Evolutionary conservation across 495 filamentous ascomycete species (phyloP), one percentile per base, ranked within the genome.

Genomic region (Neurospora hispaniola): DNA sequence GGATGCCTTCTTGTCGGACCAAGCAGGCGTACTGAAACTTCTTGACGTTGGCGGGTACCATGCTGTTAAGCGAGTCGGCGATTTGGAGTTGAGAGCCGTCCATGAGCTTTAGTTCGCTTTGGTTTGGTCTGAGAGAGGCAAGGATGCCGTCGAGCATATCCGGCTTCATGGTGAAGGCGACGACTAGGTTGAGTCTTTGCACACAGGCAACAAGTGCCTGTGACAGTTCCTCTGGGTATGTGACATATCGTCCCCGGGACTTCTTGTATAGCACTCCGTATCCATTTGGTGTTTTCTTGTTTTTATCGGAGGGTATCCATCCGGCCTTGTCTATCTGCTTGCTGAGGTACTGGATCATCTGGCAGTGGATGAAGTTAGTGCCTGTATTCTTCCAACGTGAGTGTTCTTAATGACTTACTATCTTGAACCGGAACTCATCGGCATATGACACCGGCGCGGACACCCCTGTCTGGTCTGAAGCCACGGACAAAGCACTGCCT

Each of bases 311-410:
- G 18, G 85, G 86, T 10, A 91, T 85, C 90, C 90, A 93, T 44
- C 91, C 80, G 72, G 85, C 83, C n/a, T 84, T 81, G 41, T 86
- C 89, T 78, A 90, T 88, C 75, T 91, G 89, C 74, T 92, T 90
- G 79, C 89, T 89, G n/a, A 93, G 81, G 74, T 89, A 92, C 74
- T 88, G 92, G 43, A 89, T 89, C 89, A 92, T 92, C 69, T 92
- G 86, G 72, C 90, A 88, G 76, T 89, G 87, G 74, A 89, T 90
- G 71, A 91, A 90, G 72, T 91, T 3, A 54, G 14, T 20, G 5
- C 7, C 11, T 20, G 42, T 69, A 27, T 44, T 20, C 42, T 40
- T 40, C 39, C 9, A 10, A 40, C 1, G 39, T 40, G 8, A 40
- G 9, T 40, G 3, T 27, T 6, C 16, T 27, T 20, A 11, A 23